These are phyloP conservation scores for Globisporangium cylindrosporum DNA, from an alignment of 352 stramenopile genomes.

Conservation along the genomic window DNA sequence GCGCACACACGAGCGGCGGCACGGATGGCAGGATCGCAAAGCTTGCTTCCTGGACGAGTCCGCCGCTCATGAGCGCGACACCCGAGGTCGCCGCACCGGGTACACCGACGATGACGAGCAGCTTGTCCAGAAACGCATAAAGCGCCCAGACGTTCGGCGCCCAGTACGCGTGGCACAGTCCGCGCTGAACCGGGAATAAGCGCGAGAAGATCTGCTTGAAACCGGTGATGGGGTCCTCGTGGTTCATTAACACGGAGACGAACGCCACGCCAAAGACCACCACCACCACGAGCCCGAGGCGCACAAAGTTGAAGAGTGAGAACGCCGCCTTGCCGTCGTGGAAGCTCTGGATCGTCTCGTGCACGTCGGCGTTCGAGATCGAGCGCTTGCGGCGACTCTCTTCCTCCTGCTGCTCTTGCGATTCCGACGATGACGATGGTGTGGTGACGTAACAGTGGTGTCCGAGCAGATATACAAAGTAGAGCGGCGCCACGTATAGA, in stretches of 20 bases:
- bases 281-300: slow-evolving; percentile 84
- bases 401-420: slow-evolving; percentile 6
- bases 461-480: slow-evolving; percentile 94
- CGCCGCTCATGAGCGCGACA: slow-evolving; percentile 78
- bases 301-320: slow-evolving; percentile 67
- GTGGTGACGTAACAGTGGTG: slow-evolving; percentile 84
- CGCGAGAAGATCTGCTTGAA: slow-evolving; percentile 89
- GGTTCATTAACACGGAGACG: slow-evolving; percentile 53
- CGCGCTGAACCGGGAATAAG: slow-evolving; percentile 96
- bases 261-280: slow-evolving; percentile 83
- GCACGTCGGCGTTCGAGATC: slow-evolving; percentile 67
- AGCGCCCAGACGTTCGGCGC: slow-evolving; percentile 98
- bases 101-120: slow-evolving; percentile 55
- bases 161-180: slow-evolving; percentile 98
- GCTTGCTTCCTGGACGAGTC: slow-evolving; percentile 75
- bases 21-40: slow-evolving; percentile 77
- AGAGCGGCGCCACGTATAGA: slow-evolving; percentile 92
- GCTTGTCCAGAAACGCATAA: slow-evolving; percentile 91
- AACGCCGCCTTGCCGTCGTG: slow-evolving; percentile 58
- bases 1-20: slow-evolving; percentile 60
- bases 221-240: slow-evolving; percentile 46
- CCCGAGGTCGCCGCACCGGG: slow-evolving; percentile 24
- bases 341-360: slow-evolving; percentile 63
- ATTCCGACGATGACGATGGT: slow-evolving; percentile 15
- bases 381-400: slow-evolving; percentile 46